Evolutionary conservation across 352 stramenopile genomes (phyloP), one percentile per base, ranked within the genome.

Genomic region (Phytophthora melonis): DNA sequence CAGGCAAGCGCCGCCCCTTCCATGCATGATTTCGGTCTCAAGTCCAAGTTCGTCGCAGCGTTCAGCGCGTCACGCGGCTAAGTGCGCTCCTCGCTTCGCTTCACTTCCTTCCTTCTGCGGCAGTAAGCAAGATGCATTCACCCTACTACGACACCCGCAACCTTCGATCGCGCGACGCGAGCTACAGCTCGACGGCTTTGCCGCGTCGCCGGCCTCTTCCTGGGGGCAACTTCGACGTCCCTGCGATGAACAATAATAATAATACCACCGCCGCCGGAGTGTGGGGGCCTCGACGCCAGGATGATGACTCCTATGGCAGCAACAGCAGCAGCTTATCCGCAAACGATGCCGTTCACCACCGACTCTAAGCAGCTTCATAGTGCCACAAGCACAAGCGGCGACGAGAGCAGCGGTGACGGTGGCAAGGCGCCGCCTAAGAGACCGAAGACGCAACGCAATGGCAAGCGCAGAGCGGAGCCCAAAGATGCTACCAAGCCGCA

Each of bases 11-110:
- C 54, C 41, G 63, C 21, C 65, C 65, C 66, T 68, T 72, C 66
- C 58, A 72, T 72, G 66, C 66, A 63, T n/a, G 39, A 45, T 36
- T 45, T 45, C 36, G 5, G 45, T 23, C 11, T 13, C 14, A 21
- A 50, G 43, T n/a, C 47, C 57, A 72, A 59, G 41, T 19, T 30
- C 59, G 23, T 59, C 14, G 60, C 41, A 64, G 30, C 60, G 60
- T 64, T 60, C 67, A 74, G 59, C 53, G 67, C 67, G 67, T 74
- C 67, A 74, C 59, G 13, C 39, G n/a, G 19, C 53, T 74, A 74
- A 74, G 67, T 74, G 66, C 67, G 39, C 58, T 57, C 18, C 58
- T 57, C 18, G 9, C 23, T n/a, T 45, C 39, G 13, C 18, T 43
- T 57, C 18, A 5, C 23, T n/a, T 45, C 39, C 39, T n/a, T 19